Evolutionary conservation across 2,329 filamentous ascomycete species (phyloP).

Genomic region (Thielaviopsis euricoi): DNA sequence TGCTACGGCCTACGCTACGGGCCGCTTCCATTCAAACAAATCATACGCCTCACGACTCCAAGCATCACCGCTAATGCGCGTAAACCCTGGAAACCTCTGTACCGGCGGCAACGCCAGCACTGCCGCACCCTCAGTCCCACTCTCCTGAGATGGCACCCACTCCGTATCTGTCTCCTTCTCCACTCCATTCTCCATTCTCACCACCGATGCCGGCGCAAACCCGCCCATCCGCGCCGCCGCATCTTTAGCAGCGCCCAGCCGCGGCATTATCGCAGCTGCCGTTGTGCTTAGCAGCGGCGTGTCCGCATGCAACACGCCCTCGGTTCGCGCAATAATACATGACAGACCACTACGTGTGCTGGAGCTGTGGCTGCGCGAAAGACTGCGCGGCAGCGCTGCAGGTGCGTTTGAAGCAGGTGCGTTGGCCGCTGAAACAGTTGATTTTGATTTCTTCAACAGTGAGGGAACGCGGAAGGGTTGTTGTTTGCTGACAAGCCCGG

Average conservation of each 20-base stretch:
- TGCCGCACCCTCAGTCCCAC: neutral
- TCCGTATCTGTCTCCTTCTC: neutral
- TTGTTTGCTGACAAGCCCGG: neutral
- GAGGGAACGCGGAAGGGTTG: neutral
- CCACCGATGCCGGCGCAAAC: neutral
- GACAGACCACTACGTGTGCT: neutral
- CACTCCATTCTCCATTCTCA: neutral
- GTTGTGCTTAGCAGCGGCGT: neutral
- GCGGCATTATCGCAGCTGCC: neutral
- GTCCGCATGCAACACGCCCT: neutral
- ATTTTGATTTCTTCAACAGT: neutral
- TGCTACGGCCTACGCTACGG: neutral
- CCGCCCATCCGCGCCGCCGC: neutral
- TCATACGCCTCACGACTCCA: constrained; percentile 22
- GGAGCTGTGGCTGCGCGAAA: neutral
- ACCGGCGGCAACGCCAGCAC: neutral
- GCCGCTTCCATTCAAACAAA: constrained; percentile 17
- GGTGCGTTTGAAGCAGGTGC: neutral
- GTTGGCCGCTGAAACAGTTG: neutral
- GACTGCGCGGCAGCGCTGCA: neutral
- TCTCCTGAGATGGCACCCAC: neutral
- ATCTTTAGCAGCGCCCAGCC: neutral
- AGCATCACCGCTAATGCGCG: constrained; percentile 14
- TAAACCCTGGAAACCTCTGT: constrained; percentile 9
- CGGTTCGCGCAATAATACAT: neutral